Percentiles rank a stretch among this genome's conserved stretches.
Evolutionary conservation across 1,139 yeast species (phyloP).

Genomic region (Geotrichum bryndzae): DNA sequence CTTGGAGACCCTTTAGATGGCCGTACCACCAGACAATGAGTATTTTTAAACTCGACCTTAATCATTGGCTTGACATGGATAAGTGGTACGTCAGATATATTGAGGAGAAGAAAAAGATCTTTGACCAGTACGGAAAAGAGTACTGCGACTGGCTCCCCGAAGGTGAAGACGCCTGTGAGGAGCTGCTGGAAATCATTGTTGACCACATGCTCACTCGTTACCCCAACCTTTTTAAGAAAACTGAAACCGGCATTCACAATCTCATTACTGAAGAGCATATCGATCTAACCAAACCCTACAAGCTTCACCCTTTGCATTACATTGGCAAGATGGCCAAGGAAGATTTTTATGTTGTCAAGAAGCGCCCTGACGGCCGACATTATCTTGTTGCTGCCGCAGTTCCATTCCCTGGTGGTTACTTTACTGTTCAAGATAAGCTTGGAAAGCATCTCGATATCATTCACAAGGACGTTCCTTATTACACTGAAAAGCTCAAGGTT

Average conservation of each 20-base stretch:
- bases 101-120: slow-evolving; percentile 54
- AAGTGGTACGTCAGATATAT: slow-evolving; percentile 63
- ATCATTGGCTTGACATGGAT: slow-evolving; percentile 79
- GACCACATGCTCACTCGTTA: slow-evolving; percentile 56
- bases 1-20: slow-evolving; percentile 79
- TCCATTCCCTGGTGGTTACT: slow-evolving; percentile 74
- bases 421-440: slow-evolving; percentile 52
- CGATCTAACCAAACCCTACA: slow-evolving; percentile 54
- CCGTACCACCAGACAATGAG: slow-evolving; percentile 80
- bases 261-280: slow-evolving; percentile 56
- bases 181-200: slow-evolving; percentile 57
- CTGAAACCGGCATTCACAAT: slow-evolving; percentile 50
- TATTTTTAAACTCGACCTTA: slow-evolving; percentile 58
- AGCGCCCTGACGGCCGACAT: slow-evolving; percentile 52
- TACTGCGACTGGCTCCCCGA: slow-evolving; percentile 67
- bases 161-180: slow-evolving; percentile 55
- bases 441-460: slow-evolving; percentile 59
- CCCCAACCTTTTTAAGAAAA: slow-evolving; percentile 53
- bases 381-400: slow-evolving; percentile 69
- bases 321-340: slow-evolving; percentile 69
- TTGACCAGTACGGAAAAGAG: slow-evolving; percentile 52
- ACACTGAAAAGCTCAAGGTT: slow-evolving; percentile 54
- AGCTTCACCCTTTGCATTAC: slow-evolving; percentile 56
- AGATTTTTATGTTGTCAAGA: slow-evolving; percentile 56
- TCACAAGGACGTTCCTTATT: slow-evolving; percentile 69